Base-by-base conservation (phyloP, 371 early-diverging fungal species). In the Rhizopus delemar region DNA sequence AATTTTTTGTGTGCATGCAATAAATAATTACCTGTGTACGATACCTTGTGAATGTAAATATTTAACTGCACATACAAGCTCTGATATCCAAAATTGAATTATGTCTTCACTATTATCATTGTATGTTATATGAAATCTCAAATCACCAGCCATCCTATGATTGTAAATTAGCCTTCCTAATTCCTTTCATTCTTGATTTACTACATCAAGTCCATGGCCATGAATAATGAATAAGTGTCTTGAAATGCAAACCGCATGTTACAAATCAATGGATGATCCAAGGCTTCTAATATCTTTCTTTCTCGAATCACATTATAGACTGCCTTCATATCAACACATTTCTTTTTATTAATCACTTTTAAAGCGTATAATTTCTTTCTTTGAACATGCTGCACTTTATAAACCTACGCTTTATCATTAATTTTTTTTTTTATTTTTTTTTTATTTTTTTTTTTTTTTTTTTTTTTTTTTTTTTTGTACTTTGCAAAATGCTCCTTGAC, bases 191-290 rank as follows among this genome's bases (percentile, higher is more conserved):
- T 32, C 31, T 54, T n/a, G 8, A 41, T 51, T 11, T 50, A 59
- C 41, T 69, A 81, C 90, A 90, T 90, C 46, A 90, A 76, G 65
- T 92, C 91, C 71, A 92, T 75, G 13, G 88, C 89, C 92, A 93
- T 90, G 67, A 81, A 91, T 71, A 90, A 73, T 57, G 88, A 78
- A 32, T 83, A 75, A 33, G 78, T 81, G 65, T 92, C 91, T 63
- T 91, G 91, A 61, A 90, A 92, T 3, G 90, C 87, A 78, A 85
- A 92, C 33, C 88, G 83, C 69, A 91, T 69, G 71, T 89, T 88
- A 56, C 82, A 84, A 13, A 93, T 81, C 54, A 89, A 84, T 5
- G 90, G 85, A 66, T 90, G 88, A 56, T 85, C 78, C 31, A 91
- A 56, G 7, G 79, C 74, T 65, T 91, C 91, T 16, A 92, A 75